A percentile compares a stretch with the other conserved stretches of the same genome.
These are phyloP conservation scores for Rhizomucor pusillus DNA, from an alignment of 371 early-diverging fungal genomes.

Conservation along the genomic window DNA sequence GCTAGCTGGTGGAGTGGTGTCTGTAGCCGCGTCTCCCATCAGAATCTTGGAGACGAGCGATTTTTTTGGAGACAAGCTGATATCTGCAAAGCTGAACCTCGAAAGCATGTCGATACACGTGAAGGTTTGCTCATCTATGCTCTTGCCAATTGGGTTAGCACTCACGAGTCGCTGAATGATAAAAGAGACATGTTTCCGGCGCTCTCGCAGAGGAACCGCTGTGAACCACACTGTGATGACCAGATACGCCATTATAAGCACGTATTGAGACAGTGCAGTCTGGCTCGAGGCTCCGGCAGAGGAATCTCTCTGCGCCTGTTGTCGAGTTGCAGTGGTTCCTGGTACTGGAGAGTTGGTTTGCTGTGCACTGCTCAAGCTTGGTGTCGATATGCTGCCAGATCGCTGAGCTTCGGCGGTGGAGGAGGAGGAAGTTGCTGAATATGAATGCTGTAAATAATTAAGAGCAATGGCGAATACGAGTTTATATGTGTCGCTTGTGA, in stretches of 20 bases:
- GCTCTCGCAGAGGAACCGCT: conserved; percentile 68
- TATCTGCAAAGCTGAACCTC: conserved; percentile 79
- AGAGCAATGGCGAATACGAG: conserved; percentile 91
- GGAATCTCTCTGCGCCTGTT: conserved; percentile 11
- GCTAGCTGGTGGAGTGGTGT: neutral
- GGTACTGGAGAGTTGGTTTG: conserved; percentile 9
- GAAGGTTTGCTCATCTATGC: conserved; percentile 78
- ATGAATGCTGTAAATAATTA: conserved; percentile 80
- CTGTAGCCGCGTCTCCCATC: conserved; percentile 28
- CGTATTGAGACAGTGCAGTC: conserved; percentile 71
- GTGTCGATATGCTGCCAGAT: conserved; percentile 10
- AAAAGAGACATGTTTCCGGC: conserved; percentile 78
- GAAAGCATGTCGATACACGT: conserved; percentile 93
- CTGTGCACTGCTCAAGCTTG: conserved; percentile 20
- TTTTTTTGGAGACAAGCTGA: conserved; percentile 57
- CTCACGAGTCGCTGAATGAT: conserved; percentile 74
- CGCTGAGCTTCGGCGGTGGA: conserved; percentile 4
- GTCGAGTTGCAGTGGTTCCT: conserved; percentile 11
- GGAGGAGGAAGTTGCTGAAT: too few species aligned
- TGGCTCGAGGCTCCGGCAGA: conserved; percentile 9
- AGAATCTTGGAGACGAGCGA: conserved; percentile 38
- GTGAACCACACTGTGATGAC: conserved; percentile 90
- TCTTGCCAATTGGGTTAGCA: conserved; percentile 36
- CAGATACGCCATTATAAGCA: conserved; percentile 86
- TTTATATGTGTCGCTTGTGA: conserved; percentile 80